phyloP scores from a whole-genome alignment of 2,329 filamentous ascomycete genomes.

The Shiraia sp. region DNA sequence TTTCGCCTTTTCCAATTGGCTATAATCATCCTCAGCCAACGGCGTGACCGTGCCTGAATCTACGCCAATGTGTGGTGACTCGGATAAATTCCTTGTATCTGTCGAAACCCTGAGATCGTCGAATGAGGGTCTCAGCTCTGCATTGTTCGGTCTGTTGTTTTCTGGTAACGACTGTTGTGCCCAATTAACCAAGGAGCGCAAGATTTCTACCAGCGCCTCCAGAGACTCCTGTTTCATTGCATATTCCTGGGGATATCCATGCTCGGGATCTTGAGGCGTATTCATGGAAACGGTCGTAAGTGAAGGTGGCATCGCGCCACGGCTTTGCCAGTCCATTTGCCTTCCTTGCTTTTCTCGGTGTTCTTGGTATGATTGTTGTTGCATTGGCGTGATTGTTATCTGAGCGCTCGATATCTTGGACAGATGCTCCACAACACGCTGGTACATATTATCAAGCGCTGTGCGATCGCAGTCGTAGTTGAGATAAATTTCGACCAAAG shows the following conservation, averaged over 20 bases:
- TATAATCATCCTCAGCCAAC: conserved; percentile 80
- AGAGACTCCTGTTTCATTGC: conserved; percentile 87
- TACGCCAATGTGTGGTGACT: conserved; percentile 61
- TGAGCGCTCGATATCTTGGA: conserved; percentile 83
- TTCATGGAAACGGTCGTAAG: conserved; percentile 78
- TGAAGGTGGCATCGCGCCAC: conserved; percentile 82
- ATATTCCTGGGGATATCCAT: conserved; percentile 84
- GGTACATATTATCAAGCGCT: conserved; percentile 93
- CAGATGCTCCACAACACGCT: conserved; percentile 89
- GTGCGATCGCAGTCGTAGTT: conserved; percentile 98
- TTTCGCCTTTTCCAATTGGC: conserved; percentile 92
- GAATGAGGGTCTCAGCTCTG: conserved; percentile 55
- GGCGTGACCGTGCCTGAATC: conserved; percentile 51
- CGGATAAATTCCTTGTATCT: conserved; percentile 67
- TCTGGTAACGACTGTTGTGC: conserved; percentile 68
- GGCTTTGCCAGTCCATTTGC: conserved; percentile 80
- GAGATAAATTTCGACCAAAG: conserved; percentile 90
- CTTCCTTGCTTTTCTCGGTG: conserved; percentile 65
- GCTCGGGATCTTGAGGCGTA: conserved; percentile 59
- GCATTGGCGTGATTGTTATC: conserved; percentile 71
- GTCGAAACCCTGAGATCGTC: conserved; percentile 73
- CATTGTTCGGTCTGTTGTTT: conserved; percentile 48
- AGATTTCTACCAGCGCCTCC: conserved; percentile 83
- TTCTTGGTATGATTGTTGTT: conserved; percentile 88
- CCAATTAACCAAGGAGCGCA: conserved; percentile 92